phyloP scores from a whole-genome alignment of 352 stramenopile genomes.

The Stephanocyclus meneghinianus region DNA sequence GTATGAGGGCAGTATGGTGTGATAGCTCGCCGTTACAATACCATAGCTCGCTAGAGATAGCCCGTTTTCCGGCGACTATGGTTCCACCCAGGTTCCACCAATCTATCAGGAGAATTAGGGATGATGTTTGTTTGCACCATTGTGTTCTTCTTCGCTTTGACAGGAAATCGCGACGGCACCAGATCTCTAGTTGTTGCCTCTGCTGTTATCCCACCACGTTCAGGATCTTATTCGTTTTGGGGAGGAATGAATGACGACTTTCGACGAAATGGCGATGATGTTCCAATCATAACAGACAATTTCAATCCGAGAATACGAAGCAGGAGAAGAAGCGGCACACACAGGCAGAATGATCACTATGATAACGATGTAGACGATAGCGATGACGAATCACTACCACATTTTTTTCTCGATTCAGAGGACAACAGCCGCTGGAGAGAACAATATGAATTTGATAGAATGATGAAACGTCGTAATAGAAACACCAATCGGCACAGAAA shows the following conservation, averaged over 20 bases:
- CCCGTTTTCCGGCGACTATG: too few relatives aligned
- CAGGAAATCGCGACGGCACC: background rate
- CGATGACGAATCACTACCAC: slow-evolving; percentile 10
- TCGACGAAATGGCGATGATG: slow-evolving; percentile 23
- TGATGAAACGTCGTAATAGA: slow-evolving; percentile 15
- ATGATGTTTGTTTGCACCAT: background rate
- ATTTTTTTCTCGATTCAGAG: slow-evolving; percentile 27
- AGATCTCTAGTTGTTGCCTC: slow-evolving; percentile 2
- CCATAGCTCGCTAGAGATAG: too few relatives aligned
- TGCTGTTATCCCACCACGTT: slow-evolving; percentile 2
- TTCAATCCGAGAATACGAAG: background rate
- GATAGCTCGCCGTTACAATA: too few relatives aligned
- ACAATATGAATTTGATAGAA: slow-evolving; percentile 17
- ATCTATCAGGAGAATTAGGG: too few relatives aligned
- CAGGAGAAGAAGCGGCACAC: slow-evolving; percentile 3
- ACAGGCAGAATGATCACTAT: background rate
- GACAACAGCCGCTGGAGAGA: slow-evolving; percentile 33
- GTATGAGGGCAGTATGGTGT: too few relatives aligned
- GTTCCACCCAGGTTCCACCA: too few relatives aligned
- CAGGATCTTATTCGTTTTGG: slow-evolving; percentile 14
- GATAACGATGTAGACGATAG: slow-evolving; percentile 17
- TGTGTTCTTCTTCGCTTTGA: background rate
- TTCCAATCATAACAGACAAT: slow-evolving; percentile 46
- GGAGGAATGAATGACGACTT: background rate
- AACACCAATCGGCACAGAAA: slow-evolving; percentile 8